A percentile compares a stretch with the other conserved stretches of the same genome.
These are phyloP conservation scores for Caloboletus firmus DNA, from an alignment of 1,284 basidiomycete genomes.

Conservation along the genomic window DNA sequence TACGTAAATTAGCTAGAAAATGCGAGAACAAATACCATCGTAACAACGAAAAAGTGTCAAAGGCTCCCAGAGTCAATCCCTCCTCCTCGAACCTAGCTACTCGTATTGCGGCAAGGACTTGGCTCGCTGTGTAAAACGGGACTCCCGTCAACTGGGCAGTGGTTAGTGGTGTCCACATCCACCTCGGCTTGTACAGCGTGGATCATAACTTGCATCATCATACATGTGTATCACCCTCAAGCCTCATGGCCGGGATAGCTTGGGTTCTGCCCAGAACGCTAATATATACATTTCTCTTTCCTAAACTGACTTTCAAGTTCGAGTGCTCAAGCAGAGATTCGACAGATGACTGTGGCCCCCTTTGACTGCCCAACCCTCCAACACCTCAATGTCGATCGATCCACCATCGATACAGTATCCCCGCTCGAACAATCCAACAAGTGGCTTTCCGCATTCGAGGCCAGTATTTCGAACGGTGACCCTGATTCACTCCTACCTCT, in stretches of 20 bases:
- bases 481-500: conserved; percentile 12
- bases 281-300: too few species aligned
- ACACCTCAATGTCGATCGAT: conserved; percentile 18
- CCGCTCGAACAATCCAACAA: conserved; percentile 9
- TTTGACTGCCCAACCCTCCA: conserved; percentile 27
- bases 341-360: background rate
- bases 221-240: too few species aligned
- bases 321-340: background rate
- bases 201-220: too few species aligned
- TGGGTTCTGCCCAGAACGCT: too few species aligned
- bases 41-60: too few species aligned
- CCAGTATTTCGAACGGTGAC: conserved; percentile 24
- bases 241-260: too few species aligned
- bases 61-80: background rate
- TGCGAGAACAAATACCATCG: too few species aligned
- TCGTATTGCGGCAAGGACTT: too few species aligned
- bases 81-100: background rate
- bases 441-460: conserved; percentile 33
- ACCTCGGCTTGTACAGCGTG: too few species aligned
- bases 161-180: too few species aligned
- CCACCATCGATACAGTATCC: conserved; percentile 8
- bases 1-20: background rate
- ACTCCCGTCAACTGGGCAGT: too few species aligned
- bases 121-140: too few species aligned
- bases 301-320: background rate